Conservation (phyloP, 306 rosid genomes). For the Quercus cerris region DNA sequence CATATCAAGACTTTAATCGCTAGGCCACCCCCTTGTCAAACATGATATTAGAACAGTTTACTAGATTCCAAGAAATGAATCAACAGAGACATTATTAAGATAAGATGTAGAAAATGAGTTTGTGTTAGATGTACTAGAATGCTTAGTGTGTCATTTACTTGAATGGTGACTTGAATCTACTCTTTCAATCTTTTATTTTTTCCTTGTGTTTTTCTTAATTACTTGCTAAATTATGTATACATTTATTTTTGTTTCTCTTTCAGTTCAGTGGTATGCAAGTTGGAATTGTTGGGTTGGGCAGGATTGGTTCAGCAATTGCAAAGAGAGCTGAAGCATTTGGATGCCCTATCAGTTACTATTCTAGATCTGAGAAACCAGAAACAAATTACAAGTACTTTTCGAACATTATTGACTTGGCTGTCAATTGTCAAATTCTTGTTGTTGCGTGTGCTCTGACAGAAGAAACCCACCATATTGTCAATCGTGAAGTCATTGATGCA, state of each 20-base stretch:
- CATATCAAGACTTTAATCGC: too few species aligned
- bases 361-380: constrained; percentile 48
- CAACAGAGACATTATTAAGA: background rate
- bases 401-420: constrained; percentile 44
- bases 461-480: constrained; percentile 57
- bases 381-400: constrained; percentile 50
- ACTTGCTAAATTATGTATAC: background rate
- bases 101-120: background rate
- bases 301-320: constrained; percentile 72
- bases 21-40: too few species aligned
- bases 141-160: background rate
- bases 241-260: constrained; percentile 14
- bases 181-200: background rate
- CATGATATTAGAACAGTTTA: background rate
- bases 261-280: constrained; percentile 67
- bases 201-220: background rate
- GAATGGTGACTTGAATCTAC: background rate
- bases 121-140: background rate
- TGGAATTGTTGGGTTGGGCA: constrained; percentile 76
- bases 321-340: constrained; percentile 63
- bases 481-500: constrained; percentile 53
- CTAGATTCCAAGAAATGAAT: background rate
- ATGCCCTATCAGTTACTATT: constrained; percentile 47
- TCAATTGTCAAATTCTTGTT: constrained; percentile 47
- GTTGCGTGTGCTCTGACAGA: constrained; percentile 52